phyloP scores from a whole-genome alignment of 179 eudicot genomes.

The Beta macrorhiza region DNA sequence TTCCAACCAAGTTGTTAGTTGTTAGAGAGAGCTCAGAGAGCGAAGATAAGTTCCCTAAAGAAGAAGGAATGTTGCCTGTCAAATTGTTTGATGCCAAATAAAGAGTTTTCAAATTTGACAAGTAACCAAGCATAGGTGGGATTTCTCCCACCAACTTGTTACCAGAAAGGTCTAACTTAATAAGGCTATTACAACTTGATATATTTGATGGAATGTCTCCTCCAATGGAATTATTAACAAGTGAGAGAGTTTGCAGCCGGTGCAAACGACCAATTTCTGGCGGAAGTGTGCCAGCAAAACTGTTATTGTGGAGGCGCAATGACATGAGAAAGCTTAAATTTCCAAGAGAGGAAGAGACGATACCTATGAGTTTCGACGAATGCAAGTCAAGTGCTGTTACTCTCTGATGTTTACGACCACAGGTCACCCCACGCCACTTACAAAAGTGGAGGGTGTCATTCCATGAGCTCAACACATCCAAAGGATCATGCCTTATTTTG shows the following conservation, averaged over 20 bases:
- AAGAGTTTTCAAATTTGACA: not conserved
- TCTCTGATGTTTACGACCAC: not conserved
- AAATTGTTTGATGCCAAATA: not conserved
- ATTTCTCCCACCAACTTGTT: not conserved
- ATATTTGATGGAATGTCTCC: not conserved
- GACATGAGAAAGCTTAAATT: not conserved
- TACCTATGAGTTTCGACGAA: not conserved
- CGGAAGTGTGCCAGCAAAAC: not conserved
- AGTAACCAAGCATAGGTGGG: not conserved
- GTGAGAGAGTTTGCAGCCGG: not conserved
- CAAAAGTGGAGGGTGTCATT: not conserved
- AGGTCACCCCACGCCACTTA: not conserved
- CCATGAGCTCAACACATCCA: not conserved
- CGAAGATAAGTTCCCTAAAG: not conserved
- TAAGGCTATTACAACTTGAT: not conserved
- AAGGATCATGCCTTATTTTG: not conserved
- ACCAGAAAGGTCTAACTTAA: not conserved
- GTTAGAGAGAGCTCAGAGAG: not conserved
- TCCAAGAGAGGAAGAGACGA: not conserved
- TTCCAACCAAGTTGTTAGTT: slow-evolving; percentile 3
- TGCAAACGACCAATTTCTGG: not conserved
- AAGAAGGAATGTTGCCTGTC: slow-evolving; percentile 5
- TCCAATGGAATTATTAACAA: not conserved
- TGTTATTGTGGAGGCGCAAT: not conserved
- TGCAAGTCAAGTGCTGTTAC: not conserved